Conservation (phyloP, 73 alveolate genomes). For the Paramecium octaurelia region DNA sequence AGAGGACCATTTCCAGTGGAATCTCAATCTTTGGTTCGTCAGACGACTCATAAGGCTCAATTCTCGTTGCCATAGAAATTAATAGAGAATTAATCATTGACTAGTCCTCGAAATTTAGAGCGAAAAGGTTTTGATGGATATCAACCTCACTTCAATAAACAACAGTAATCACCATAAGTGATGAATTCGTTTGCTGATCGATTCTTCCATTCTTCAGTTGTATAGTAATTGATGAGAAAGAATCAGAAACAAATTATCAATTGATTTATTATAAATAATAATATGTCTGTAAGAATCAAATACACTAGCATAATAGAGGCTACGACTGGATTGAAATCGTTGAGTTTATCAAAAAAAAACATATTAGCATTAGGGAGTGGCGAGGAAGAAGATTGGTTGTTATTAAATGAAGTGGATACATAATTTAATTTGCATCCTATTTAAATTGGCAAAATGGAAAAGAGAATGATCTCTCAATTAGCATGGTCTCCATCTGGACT, state of each 20-base stretch:
- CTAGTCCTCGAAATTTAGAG: not conserved
- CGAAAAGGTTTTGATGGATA: not conserved
- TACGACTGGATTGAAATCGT: not conserved
- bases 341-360: not conserved
- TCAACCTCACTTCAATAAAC: not conserved
- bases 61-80: not conserved
- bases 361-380: constrained; percentile 4
- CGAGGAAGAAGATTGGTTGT: constrained; percentile 8
- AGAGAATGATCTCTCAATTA: not conserved
- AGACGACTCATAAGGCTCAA: not conserved
- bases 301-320: not conserved
- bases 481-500: constrained; percentile 51
- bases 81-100: not conserved
- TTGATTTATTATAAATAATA: not conserved
- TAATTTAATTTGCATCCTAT: constrained; percentile 5
- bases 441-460: not conserved
- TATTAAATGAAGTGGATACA: not conserved
- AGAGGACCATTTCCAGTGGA: constrained; percentile 36
- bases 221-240: not conserved
- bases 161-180: not conserved
- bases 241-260: not conserved
- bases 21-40: not conserved
- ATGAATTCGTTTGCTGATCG: not conserved
- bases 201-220: not conserved
- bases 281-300: not conserved